Conservation (phyloP, 768 basidiomycete species). For the Boletus tomentosulus region DNA sequence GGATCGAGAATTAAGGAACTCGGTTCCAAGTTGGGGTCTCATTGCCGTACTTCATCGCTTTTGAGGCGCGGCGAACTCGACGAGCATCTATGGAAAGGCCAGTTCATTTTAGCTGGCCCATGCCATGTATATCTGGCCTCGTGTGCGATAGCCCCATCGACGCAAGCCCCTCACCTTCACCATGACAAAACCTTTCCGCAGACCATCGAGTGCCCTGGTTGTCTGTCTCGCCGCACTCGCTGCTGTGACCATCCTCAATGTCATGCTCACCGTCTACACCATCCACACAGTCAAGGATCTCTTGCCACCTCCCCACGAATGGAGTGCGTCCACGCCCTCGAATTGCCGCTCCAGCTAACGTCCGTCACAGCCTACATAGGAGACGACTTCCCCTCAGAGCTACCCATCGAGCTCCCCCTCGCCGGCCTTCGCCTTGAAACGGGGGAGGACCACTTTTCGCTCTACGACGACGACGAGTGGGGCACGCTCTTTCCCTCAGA, state of each 20-base stretch:
- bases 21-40: background rate
- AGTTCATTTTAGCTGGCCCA: background rate
- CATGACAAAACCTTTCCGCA: too few species aligned
- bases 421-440: constrained; percentile 26
- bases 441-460: constrained; percentile 26
- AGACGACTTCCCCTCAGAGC: constrained; percentile 30
- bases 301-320: constrained; percentile 16
- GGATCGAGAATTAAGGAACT: background rate
- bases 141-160: background rate
- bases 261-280: constrained; percentile 18
- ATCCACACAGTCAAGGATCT: constrained; percentile 11
- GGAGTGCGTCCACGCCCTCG: constrained; percentile 16
- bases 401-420: constrained; percentile 27
- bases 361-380: constrained; percentile 25
- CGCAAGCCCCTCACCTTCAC: background rate
- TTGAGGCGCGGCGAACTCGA: background rate
- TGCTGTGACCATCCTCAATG: constrained; percentile 21
- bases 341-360: background rate
- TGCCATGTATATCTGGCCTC: background rate
- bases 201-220: background rate
- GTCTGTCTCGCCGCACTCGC: constrained; percentile 19
- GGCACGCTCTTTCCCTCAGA: constrained; percentile 31
- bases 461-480: constrained; percentile 35
- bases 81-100: background rate
- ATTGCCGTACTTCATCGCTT: too few species aligned